Percentiles rank a stretch among this genome's conserved stretches.
Conservation (phyloP, 768 basidiomycete species). For the Leccinum variicolor region DNA sequence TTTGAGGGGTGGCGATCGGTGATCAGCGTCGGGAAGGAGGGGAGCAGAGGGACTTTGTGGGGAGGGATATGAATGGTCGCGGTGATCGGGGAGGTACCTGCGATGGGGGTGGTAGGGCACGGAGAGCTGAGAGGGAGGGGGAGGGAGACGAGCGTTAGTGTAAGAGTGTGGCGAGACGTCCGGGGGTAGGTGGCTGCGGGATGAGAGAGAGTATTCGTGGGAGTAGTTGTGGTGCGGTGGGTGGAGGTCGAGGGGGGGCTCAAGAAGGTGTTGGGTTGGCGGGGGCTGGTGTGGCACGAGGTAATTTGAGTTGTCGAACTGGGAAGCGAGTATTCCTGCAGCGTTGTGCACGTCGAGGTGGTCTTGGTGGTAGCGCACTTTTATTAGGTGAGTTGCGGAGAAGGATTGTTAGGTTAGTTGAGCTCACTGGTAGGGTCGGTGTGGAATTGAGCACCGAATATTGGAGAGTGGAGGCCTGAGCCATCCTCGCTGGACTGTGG, state of each 20-base stretch:
- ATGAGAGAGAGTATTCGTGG: conserved; percentile 39
- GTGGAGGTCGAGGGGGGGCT: conserved; percentile 42
- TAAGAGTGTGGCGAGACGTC: conserved; percentile 41
- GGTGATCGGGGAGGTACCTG: conserved; percentile 34
- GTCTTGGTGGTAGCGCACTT: conserved; percentile 66
- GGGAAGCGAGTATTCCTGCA: conserved; percentile 45
- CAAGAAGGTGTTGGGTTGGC: conserved; percentile 40
- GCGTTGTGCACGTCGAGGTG: conserved; percentile 45
- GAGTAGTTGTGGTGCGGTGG: conserved; percentile 35
- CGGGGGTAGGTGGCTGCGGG: conserved; percentile 47
- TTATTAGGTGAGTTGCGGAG: conserved; percentile 44
- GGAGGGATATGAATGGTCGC: conserved; percentile 37
- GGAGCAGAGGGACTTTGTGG: conserved; percentile 25
- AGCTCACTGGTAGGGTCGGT: conserved; percentile 42
- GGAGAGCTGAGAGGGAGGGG: conserved; percentile 25
- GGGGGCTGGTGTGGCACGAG: conserved; percentile 23
- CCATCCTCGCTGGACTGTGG: conserved; percentile 73
- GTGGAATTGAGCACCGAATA: conserved; percentile 49
- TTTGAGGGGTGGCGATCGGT: conserved; percentile 35
- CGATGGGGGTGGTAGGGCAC: conserved; percentile 27
- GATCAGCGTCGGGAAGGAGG: conserved; percentile 22
- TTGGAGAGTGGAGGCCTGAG: conserved; percentile 72
- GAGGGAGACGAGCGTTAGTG: conserved; percentile 41
- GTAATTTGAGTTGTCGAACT: conserved; percentile 45
- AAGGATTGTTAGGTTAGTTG: conserved; percentile 48